Base-by-base conservation (phyloP, 768 basidiomycete genomes). In the Lactarius deliciosus region DNA sequence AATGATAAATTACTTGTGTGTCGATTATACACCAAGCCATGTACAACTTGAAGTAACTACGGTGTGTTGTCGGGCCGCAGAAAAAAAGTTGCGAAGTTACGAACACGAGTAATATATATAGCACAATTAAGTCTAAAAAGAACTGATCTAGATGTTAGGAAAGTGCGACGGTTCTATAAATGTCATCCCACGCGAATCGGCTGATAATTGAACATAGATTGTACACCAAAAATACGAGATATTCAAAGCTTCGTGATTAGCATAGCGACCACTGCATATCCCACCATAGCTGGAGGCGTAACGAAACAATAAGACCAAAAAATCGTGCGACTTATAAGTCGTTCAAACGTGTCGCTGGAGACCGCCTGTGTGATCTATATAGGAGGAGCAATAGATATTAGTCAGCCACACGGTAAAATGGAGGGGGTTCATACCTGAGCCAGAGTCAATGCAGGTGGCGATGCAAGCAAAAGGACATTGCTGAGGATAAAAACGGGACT, bases 281-380 rank as follows among this genome's bases (percentile, higher is more conserved):
- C 72, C 63, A 94, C 86, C 62, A 88, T 92, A n/a, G 89, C 81
- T 2, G 92, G 91, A 2, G 95, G 94, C 0, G 95, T 96, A 64
- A 95, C 79, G 40, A 94, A 78, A 71, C 92, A 94, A 74, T 96
- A 98, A 2, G 89, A 83, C 93, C 94, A 95, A 75, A 94, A 94
- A 66, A 98, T 92, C 0, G 96, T 98, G 61, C 92, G 84, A 66
- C 87, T 89, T 75, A 97, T 90, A 41, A 98, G 82, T 1, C 94
- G 82, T 78, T 98, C 96, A 74, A 98, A 98, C 0, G 92, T 88
- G 72, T 92, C 92, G 3, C 92, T 91, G 0, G 80, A 89, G 2
- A 89, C 90, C 73, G 91, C 89, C 75, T 93, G 90, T 0, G 94
- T 93, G 72, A 95, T 92, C 81, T 91, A 80, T 91, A 80, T 5